Evolutionary conservation across 2,329 filamentous ascomycete species (phyloP).

Genomic region (Cordyceps farinosa): DNA sequence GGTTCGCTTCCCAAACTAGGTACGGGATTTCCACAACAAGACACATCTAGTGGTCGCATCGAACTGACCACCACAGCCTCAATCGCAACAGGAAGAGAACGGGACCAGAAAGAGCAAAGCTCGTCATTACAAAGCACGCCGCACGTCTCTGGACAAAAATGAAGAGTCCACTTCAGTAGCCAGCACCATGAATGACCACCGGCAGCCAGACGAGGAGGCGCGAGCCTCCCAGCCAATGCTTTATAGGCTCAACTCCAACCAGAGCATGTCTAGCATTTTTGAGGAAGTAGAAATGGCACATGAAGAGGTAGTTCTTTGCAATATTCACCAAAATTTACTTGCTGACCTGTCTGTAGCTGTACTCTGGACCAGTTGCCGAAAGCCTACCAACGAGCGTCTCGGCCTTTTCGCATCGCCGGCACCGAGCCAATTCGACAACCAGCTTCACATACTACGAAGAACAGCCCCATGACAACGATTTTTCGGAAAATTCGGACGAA

Average conservation of each 20-base stretch:
- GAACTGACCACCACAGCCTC: background rate
- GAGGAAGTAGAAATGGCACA: conserved; percentile 99
- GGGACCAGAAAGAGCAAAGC: background rate
- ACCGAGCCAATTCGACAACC: conserved; percentile 75
- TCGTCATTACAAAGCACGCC: background rate
- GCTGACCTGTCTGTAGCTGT: conserved; percentile 51
- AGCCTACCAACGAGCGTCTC: conserved; percentile 91
- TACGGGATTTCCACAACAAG: background rate
- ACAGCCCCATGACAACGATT: conserved; percentile 54
- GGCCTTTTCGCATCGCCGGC: conserved; percentile 82
- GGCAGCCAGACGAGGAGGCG: conserved; percentile 5
- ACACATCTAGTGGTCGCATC: background rate
- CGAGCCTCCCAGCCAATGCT: conserved; percentile 31
- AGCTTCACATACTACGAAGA: conserved; percentile 90
- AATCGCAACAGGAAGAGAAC: background rate
- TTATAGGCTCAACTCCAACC: conserved; percentile 66
- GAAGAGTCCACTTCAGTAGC: background rate
- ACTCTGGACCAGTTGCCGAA: conserved; percentile 88
- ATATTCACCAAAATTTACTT: background rate
- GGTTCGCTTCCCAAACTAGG: background rate
- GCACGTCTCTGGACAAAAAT: background rate
- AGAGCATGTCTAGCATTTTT: conserved; percentile 76
- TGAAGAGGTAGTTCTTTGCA: conserved; percentile 63
- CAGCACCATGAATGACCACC: conserved; percentile 9
- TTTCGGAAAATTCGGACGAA: conserved; percentile 29